phyloP scores from a whole-genome alignment of 331 rosid genomes.

The Spiraea crenata region DNA sequence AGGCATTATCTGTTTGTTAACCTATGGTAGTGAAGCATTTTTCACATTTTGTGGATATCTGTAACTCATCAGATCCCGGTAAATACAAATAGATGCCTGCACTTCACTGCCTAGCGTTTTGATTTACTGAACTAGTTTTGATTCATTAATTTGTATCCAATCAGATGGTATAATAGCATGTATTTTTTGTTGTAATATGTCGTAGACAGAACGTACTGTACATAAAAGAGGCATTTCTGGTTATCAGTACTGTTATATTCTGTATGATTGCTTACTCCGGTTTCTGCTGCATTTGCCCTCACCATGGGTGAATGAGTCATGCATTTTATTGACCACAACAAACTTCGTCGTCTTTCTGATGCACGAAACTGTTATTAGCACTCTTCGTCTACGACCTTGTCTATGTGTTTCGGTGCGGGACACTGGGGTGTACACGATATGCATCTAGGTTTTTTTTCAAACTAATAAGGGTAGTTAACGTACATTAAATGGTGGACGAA shows the following conservation, averaged over 20 bases:
- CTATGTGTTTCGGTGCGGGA: too few relatives aligned
- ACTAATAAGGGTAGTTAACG: too few relatives aligned
- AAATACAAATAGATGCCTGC: not conserved
- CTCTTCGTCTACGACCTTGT: too few relatives aligned
- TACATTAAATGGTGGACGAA: too few relatives aligned
- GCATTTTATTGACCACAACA: too few relatives aligned
- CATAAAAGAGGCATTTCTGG: not conserved
- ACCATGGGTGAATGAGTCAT: too few relatives aligned
- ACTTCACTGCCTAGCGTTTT: not conserved
- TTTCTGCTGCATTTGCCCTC: too few relatives aligned
- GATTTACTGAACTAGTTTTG: not conserved
- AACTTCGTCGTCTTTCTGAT: too few relatives aligned
- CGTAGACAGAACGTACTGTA: not conserved
- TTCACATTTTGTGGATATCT: not conserved
- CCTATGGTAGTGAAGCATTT: slow-evolving; percentile 2
- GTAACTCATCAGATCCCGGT: slow-evolving; percentile 4
- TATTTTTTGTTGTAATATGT: slow-evolving; percentile 10
- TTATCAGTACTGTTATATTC: too few relatives aligned
- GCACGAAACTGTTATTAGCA: too few relatives aligned
- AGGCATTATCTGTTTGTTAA: slow-evolving; percentile 44
- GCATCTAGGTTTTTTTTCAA: too few relatives aligned
- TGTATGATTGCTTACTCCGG: not conserved
- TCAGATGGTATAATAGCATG: not conserved
- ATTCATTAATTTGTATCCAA: slow-evolving; percentile 7
- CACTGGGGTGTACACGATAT: too few relatives aligned